A percentile compares a stretch with the other conserved stretches of the same genome.
Conservation (phyloP, 2,329 filamentous ascomycete species). For the Myriosclerotinia scirpicola region DNA sequence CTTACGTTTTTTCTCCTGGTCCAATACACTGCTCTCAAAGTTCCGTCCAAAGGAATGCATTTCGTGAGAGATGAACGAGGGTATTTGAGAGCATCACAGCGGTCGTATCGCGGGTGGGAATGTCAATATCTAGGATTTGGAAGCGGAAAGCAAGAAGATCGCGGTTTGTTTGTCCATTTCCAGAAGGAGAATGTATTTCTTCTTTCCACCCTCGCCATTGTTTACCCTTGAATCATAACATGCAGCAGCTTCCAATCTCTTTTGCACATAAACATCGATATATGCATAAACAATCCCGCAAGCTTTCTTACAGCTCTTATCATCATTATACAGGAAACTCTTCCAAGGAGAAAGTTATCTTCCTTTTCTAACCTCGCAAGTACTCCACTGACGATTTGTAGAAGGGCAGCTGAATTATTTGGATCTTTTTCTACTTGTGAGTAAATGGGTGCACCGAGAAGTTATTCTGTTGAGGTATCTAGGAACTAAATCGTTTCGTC, state of each 20-base stretch:
- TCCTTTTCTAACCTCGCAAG: conserved; percentile 13
- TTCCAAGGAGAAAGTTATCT: conserved; percentile 7
- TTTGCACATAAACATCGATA: conserved; percentile 18
- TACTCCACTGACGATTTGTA: neutral
- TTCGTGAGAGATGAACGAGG: conserved; percentile 16
- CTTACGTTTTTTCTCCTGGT: neutral
- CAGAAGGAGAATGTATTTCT: conserved; percentile 19
- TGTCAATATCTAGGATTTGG: conserved; percentile 16
- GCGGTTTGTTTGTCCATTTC: conserved; percentile 24
- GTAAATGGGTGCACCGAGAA: conserved; percentile 13
- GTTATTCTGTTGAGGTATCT: conserved; percentile 17
- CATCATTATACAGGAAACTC: conserved; percentile 1
- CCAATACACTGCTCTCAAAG: conserved; percentile 3
- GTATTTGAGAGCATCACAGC: conserved; percentile 15
- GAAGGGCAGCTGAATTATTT: conserved; percentile 10
- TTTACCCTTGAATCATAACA: neutral
- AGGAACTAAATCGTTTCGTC: conserved; percentile 4
- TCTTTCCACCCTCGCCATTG: neutral
- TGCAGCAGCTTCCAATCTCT: neutral
- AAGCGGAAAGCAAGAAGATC: conserved; percentile 22
- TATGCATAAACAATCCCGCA: conserved; percentile 17
- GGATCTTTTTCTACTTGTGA: neutral
- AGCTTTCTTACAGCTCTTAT: conserved; percentile 17
- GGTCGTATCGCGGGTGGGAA: conserved; percentile 17
- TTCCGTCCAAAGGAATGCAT: conserved; percentile 17